A percentile compares a stretch with the other conserved stretches of the same genome.
Conservation (phyloP, 176 grass and related monocot genomes). For the Hordeum vulgare region DNA sequence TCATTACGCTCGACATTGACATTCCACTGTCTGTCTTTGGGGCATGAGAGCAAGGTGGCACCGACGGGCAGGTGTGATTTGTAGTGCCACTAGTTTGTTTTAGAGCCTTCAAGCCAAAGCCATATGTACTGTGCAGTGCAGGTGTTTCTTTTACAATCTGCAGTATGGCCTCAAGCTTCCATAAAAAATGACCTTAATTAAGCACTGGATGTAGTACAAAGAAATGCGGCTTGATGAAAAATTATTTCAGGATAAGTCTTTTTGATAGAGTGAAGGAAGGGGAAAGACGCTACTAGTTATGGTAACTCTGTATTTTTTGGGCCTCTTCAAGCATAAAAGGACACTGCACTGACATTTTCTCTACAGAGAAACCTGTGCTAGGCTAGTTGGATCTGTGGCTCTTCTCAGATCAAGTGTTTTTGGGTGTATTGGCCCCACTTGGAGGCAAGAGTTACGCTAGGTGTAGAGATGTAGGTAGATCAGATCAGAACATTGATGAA, state of each 20-base stretch:
- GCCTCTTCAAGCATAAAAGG: neutral
- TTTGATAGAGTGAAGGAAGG: neutral
- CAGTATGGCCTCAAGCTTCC: neutral
- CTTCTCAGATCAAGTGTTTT: conserved; percentile 8
- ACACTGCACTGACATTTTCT: neutral
- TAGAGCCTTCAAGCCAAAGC: neutral
- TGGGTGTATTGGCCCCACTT: neutral
- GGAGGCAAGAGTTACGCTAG: conserved; percentile 25
- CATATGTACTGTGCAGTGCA: neutral
- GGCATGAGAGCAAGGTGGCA: neutral
- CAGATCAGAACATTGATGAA: conserved; percentile 38
- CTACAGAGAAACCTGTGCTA: neutral
- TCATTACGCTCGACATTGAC: too few species aligned
- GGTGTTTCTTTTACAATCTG: neutral
- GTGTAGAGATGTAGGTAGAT: conserved; percentile 27
- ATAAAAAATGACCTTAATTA: neutral
- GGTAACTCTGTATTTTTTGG: neutral
- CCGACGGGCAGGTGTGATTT: neutral
- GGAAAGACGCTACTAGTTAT: neutral
- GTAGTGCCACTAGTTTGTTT: neutral
- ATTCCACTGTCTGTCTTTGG: neutral
- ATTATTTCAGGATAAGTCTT: neutral
- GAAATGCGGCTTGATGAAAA: neutral
- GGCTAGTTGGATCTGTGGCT: neutral
- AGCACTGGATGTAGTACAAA: neutral